A percentile compares a stretch with the other conserved stretches of the same genome.
phyloP scores from a whole-genome alignment of 2,329 filamentous ascomycete genomes.

The Cytospora piceae region DNA sequence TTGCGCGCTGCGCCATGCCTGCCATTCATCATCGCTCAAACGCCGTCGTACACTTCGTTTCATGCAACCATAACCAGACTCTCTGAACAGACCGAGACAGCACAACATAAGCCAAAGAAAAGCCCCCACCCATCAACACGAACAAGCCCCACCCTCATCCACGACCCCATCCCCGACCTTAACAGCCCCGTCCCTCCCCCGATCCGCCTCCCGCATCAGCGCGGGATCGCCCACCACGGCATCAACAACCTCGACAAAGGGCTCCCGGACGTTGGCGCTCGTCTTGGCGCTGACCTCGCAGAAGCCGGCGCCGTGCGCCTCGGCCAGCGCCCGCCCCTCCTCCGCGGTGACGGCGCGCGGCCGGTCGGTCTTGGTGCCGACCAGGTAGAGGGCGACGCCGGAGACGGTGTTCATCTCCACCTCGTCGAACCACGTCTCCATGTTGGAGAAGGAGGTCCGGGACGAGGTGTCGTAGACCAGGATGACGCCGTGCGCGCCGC shows the following conservation, averaged over 20 bases:
- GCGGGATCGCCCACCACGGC: constrained; percentile 51
- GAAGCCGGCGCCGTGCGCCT: constrained; percentile 50
- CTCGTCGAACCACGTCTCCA: constrained; percentile 60
- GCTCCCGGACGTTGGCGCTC: constrained; percentile 53
- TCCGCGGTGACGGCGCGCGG: constrained; percentile 50
- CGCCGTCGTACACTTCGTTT: background rate
- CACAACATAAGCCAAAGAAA: background rate
- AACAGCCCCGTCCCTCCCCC: constrained; percentile 36
- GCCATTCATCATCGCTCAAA: background rate
- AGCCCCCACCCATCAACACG: constrained; percentile 32
- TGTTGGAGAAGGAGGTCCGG: constrained; percentile 53
- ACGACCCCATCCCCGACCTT: constrained; percentile 34
- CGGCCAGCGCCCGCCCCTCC: constrained; percentile 53
- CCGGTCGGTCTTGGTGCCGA: constrained; percentile 58
- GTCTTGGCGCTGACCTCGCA: constrained; percentile 60
- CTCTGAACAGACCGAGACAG: background rate
- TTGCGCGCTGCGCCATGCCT: constrained; percentile 14
- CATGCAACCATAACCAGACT: background rate
- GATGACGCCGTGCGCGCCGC: constrained; percentile 53
- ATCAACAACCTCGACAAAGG: constrained; percentile 57
- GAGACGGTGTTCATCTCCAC: constrained; percentile 53
- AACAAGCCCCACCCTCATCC: constrained; percentile 29
- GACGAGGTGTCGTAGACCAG: constrained; percentile 55
- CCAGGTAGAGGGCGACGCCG: constrained; percentile 54
- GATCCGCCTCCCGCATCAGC: constrained; percentile 41